Conservation (phyloP, 1,139 yeast species). For the Hyphopichia khmerensis region DNA sequence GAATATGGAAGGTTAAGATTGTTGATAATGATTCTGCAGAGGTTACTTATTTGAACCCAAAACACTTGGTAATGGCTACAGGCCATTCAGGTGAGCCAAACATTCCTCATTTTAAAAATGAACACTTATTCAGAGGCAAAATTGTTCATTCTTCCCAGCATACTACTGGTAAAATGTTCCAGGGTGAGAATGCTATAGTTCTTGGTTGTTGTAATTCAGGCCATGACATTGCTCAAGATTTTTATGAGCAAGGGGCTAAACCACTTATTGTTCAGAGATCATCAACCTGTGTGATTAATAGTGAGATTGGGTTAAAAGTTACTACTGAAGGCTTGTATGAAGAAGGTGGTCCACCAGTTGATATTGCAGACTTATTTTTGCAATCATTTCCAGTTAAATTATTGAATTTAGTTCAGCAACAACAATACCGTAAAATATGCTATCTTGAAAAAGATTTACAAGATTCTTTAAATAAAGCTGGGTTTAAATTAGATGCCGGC, state of each 20-base stretch:
- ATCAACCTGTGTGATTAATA: slow-evolving; percentile 39
- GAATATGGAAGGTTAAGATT: slow-evolving; percentile 30
- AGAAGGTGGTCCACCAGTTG: slow-evolving; percentile 33
- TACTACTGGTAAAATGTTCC: slow-evolving; percentile 35
- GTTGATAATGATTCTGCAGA: slow-evolving; percentile 15
- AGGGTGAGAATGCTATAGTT: slow-evolving; percentile 40
- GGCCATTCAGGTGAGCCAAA: slow-evolving; percentile 46
- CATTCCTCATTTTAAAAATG: slow-evolving; percentile 34
- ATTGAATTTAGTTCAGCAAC: slow-evolving; percentile 28
- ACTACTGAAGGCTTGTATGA: slow-evolving; percentile 30
- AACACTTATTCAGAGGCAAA: slow-evolving; percentile 35
- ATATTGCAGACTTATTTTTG: slow-evolving; percentile 33
- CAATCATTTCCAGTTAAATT: slow-evolving; percentile 31
- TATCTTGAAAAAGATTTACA: slow-evolving; percentile 27
- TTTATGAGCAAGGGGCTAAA: slow-evolving; percentile 41
- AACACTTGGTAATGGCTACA: slow-evolving; percentile 38
- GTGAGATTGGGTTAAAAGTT: slow-evolving; percentile 28
- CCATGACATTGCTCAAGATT: slow-evolving; percentile 46
- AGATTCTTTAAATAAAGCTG: slow-evolving; percentile 27
- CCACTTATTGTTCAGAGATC: slow-evolving; percentile 45
- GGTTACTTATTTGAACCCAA: slow-evolving; percentile 16
- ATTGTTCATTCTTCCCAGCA: slow-evolving; percentile 40
- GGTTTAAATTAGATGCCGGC: slow-evolving; percentile 41
- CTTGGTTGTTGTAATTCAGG: slow-evolving; percentile 46
- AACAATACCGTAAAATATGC: slow-evolving; percentile 26